These are phyloP conservation scores for Priceomyces medius DNA, from an alignment of 805 yeast genomes.

Conservation along the genomic window DNA sequence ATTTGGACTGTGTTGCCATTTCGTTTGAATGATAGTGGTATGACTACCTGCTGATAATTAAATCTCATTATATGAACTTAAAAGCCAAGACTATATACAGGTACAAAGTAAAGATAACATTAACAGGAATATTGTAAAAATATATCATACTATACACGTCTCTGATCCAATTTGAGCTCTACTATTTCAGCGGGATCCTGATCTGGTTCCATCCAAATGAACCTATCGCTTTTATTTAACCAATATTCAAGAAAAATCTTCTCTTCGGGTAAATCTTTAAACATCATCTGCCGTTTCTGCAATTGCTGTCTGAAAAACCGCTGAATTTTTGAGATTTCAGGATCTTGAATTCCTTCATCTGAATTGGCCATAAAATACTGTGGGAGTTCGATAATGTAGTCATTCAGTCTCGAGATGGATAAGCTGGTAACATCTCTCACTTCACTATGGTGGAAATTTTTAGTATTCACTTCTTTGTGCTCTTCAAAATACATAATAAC, in stretches of 20 bases:
- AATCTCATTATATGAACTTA: neutral
- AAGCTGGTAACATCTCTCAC: slow-evolving; percentile 21
- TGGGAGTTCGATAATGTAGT: slow-evolving; percentile 26
- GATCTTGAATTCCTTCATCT: slow-evolving; percentile 4
- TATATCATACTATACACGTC: neutral
- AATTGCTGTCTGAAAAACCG: slow-evolving; percentile 22
- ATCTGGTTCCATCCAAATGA: slow-evolving; percentile 46
- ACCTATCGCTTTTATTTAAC: slow-evolving; percentile 35
- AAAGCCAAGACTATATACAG: neutral
- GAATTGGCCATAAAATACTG: slow-evolving; percentile 1
- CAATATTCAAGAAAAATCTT: slow-evolving; percentile 36
- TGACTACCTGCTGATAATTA: neutral
- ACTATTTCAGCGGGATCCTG: slow-evolving; percentile 44
- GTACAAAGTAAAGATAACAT: neutral
- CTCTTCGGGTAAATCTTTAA: slow-evolving; percentile 38
- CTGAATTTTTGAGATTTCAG: slow-evolving; percentile 13
- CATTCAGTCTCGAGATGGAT: slow-evolving; percentile 17
- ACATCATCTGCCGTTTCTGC: slow-evolving; percentile 30
- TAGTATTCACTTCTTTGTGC: slow-evolving; percentile 38
- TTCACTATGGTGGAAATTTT: slow-evolving; percentile 37
- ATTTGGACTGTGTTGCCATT: slow-evolving; percentile 8
- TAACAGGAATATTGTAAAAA: neutral
- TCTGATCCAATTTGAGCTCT: slow-evolving; percentile 13
- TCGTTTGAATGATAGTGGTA: neutral
- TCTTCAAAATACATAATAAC: slow-evolving; percentile 43